Evolutionary conservation across 2,329 filamentous ascomycete genomes (phyloP).

Genomic region (Aspergillus novoparasiticus): DNA sequence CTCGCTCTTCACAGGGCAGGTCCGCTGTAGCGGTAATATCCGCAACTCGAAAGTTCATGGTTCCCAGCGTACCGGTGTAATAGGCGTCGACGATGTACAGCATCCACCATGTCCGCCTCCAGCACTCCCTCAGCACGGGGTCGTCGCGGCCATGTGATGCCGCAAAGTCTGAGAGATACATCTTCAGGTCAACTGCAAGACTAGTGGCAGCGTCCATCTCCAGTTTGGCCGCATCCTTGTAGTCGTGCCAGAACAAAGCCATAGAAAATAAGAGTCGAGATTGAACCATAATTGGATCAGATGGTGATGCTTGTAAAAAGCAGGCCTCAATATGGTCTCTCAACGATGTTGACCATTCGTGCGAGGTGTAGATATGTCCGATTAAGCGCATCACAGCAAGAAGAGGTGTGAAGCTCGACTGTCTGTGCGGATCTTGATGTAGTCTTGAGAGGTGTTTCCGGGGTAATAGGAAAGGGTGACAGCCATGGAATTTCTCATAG

Average conservation of each 20-base stretch:
- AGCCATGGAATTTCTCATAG: slow-evolving; percentile 35
- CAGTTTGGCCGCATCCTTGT: slow-evolving; percentile 19
- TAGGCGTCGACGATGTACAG: slow-evolving; percentile 73
- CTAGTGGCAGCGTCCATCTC: slow-evolving; percentile 24
- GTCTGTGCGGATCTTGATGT: slow-evolving; percentile 15
- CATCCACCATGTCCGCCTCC: slow-evolving; percentile 48
- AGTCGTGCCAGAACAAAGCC: slow-evolving; percentile 28
- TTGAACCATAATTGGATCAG: slow-evolving; percentile 27
- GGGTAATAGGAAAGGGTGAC: slow-evolving; percentile 34
- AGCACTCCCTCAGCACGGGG: slow-evolving; percentile 42
- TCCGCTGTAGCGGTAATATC: slow-evolving; percentile 29
- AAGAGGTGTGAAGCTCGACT: slow-evolving; percentile 22
- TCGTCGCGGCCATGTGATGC: slow-evolving; percentile 59
- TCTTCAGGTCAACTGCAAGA: slow-evolving; percentile 27
- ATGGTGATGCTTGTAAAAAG: slow-evolving; percentile 9
- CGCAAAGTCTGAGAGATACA: slow-evolving; percentile 26
- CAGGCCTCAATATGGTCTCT: slow-evolving; percentile 20
- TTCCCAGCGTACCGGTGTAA: slow-evolving; percentile 64
- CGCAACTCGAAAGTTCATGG: slow-evolving; percentile 25
- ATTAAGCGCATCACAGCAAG: slow-evolving; percentile 32
- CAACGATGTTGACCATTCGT: slow-evolving; percentile 20
- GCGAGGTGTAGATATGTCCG: slow-evolving; percentile 27
- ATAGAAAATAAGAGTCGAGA: slow-evolving; percentile 31
- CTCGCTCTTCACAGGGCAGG: slow-evolving; percentile 38
- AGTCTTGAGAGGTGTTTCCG: slow-evolving; percentile 18